Evolutionary conservation across 2,329 filamentous ascomycete species (phyloP), one percentile per base, ranked within the genome.

Genomic region (Trichothecium roseum): DNA sequence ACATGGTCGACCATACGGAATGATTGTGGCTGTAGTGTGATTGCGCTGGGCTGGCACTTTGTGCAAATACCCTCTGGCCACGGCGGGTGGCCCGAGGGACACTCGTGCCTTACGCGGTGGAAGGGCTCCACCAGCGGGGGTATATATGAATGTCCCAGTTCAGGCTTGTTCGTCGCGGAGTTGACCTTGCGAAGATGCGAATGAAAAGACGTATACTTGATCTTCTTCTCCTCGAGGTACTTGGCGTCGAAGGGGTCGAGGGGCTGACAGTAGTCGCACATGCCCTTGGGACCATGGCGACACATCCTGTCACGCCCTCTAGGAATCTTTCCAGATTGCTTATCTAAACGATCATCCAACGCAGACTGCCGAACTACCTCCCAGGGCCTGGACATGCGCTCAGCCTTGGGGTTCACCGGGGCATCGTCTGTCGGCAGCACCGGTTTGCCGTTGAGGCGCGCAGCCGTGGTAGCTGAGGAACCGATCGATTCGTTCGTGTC

Each of bases 201-300:
- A 59, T 98, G 91, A 62, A 96, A 95, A 1, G 91, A 96, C 18
- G 91, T 70, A 59, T 98, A 94, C 59, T 98, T 98, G 71, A 98
- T 95, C 70, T 95, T 95, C 69, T 89, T 93, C 49, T 98, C 89
- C 20, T 77, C 75, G 14, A 98, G 72, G 50, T 95, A 95, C 37
- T 78, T 78, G n/a, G 81, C 59, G 51, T 93, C 81, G 59, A 94
- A 98, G 1, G 91, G 91, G 52, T 98, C 91, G 34, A 96, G 64
- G 0, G 93, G 93, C 76, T 94, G 94, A 64, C 91, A 98, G 62
- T 95, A 93, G 62, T 98, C 91, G 60, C 91, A 98, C 91, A 98
- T 98, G 56, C 91, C 91, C 62, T 94, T 96, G 35, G 83, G 80
- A 2, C 89, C 89, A 56, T 98, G 91, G 42, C 85, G 81, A 64